These are phyloP conservation scores for Micromonas pusilla DNA, from an alignment of 139 green algal species.

Conservation along the genomic window DNA sequence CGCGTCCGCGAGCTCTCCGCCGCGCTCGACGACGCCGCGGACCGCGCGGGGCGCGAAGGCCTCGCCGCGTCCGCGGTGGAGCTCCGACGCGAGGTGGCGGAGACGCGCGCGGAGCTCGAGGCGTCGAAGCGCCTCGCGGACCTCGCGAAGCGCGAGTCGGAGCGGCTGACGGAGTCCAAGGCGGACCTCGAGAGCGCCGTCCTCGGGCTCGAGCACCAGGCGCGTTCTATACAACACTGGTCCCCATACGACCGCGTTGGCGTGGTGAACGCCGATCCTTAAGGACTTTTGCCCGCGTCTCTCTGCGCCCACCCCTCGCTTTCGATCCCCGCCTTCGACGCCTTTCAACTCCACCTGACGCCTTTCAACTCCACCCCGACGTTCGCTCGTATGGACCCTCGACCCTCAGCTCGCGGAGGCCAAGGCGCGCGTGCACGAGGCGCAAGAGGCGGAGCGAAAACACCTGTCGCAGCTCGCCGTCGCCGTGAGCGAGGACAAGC, in stretches of 20 bases:
- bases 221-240: too few species aligned
- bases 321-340: too few species aligned
- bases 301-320: too few species aligned
- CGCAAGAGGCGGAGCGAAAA: not conserved
- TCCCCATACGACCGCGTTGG: too few species aligned
- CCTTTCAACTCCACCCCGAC: too few species aligned
- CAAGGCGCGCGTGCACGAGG: not conserved
- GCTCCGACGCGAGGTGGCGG: too few species aligned
- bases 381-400: too few species aligned
- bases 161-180: not conserved
- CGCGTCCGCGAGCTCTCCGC: not conserved
- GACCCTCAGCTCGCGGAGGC: not conserved
- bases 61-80: too few species aligned
- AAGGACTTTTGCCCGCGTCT: too few species aligned
- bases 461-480: not conserved
- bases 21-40: not conserved
- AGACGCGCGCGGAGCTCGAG: constrained; percentile 6
- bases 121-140: constrained; percentile 34
- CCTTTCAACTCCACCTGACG: too few species aligned
- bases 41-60: not conserved
- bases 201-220: too few species aligned
- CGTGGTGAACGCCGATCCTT: too few species aligned
- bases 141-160: constrained; percentile 43
- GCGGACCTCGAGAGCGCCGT: not conserved
- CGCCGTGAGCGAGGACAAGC: not conserved